Conservation (phyloP, 2,329 filamentous ascomycete species). For the Penicillium sp. region DNA sequence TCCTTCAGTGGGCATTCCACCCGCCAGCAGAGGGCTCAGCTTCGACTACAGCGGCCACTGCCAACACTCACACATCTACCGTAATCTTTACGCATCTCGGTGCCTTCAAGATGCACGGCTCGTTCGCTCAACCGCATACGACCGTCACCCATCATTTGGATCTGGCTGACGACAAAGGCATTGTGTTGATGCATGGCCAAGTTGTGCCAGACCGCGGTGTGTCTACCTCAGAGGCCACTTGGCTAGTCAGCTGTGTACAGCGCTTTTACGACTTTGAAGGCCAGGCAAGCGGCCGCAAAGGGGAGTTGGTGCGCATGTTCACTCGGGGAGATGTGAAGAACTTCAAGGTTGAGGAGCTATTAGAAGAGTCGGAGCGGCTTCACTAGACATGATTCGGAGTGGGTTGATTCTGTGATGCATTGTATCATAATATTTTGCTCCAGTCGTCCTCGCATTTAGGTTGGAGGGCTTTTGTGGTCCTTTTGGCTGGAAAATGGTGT, state of each 20-base stretch:
- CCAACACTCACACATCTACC: slow-evolving; percentile 60
- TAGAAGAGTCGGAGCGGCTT: slow-evolving; percentile 78
- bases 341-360: slow-evolving; percentile 79
- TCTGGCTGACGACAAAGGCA: slow-evolving; percentile 66
- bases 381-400: too few species aligned
- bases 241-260: slow-evolving; percentile 88
- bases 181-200: slow-evolving; percentile 82
- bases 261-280: slow-evolving; percentile 74
- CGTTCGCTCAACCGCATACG: slow-evolving; percentile 88
- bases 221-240: slow-evolving; percentile 76
- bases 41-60: slow-evolving; percentile 34
- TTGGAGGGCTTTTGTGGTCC: too few species aligned
- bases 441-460: too few species aligned
- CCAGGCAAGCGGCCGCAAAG: slow-evolving; percentile 58
- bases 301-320: slow-evolving; percentile 76
- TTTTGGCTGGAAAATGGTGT: too few species aligned
- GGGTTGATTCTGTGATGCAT: too few species aligned
- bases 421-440: too few species aligned
- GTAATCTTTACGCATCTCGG: slow-evolving; percentile 93
- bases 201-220: slow-evolving; percentile 75
- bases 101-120: slow-evolving; percentile 85
- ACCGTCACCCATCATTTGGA: slow-evolving; percentile 91
- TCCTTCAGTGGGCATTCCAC: slow-evolving; percentile 94
- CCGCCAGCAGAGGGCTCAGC: slow-evolving; percentile 46
- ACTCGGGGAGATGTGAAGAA: slow-evolving; percentile 65